Conservation (phyloP, 345 rosid genomes). For the Physaria fendleri region DNA sequence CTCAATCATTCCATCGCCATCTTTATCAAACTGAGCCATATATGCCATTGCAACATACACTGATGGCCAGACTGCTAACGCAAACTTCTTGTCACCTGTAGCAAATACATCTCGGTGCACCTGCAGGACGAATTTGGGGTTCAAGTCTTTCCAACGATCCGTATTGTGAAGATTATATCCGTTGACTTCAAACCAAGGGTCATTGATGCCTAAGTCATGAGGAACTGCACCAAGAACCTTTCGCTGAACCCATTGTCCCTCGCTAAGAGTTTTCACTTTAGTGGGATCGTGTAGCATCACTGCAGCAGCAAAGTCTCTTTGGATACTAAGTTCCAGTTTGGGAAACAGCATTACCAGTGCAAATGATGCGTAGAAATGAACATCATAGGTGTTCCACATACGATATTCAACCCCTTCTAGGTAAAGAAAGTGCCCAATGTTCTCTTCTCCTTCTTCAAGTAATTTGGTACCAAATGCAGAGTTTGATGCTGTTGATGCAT, state of each 20-base stretch:
- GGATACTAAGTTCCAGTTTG: conserved; percentile 81
- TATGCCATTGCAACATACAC: conserved; percentile 84
- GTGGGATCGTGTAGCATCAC: conserved; percentile 89
- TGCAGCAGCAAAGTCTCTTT: conserved; percentile 88
- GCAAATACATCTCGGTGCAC: conserved; percentile 84
- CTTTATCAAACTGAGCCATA: conserved; percentile 89
- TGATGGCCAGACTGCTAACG: conserved; percentile 82
- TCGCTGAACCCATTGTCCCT: conserved; percentile 61
- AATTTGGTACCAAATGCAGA: conserved; percentile 87
- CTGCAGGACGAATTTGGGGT: conserved; percentile 92
- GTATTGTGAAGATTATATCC: conserved; percentile 66
- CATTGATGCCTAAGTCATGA: conserved; percentile 74
- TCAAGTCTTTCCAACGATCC: conserved; percentile 87
- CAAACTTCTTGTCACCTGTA: conserved; percentile 78
- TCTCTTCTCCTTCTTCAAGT: conserved; percentile 89
- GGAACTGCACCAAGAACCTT: conserved; percentile 95
- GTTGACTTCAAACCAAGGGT: conserved; percentile 93
- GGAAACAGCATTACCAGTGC: conserved; percentile 85
- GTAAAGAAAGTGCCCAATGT: conserved; percentile 90
- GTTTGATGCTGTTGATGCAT: conserved; percentile 52
- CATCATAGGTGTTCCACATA: conserved; percentile 97
- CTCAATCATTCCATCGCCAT: conserved; percentile 93
- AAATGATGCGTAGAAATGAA: conserved; percentile 90
- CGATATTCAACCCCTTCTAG: conserved; percentile 83
- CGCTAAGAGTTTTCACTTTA: conserved; percentile 48